Evolutionary conservation across 805 yeast species (phyloP).

Genomic region (Yamadazyma endophytica): DNA sequence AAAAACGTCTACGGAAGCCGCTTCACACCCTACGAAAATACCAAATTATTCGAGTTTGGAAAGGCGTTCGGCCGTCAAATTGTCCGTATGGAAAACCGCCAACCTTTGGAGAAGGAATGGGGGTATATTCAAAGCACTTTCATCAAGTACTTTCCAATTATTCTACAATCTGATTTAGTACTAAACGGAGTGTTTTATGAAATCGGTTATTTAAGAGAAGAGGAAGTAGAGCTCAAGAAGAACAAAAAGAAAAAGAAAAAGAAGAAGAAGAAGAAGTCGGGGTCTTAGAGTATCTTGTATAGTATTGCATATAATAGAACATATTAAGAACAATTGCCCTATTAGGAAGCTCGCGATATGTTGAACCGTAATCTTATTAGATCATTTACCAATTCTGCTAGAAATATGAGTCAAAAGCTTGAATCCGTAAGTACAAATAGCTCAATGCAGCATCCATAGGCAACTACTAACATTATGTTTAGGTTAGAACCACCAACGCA

Average conservation of each 20-base stretch:
- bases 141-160: slow-evolving; percentile 18
- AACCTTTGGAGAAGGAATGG: not conserved
- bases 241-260: slow-evolving; percentile 25
- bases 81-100: not conserved
- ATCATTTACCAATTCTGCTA: slow-evolving; percentile 7
- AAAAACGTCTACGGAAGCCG: no score
- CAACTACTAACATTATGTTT: slow-evolving; percentile 10
- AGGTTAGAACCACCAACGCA: slow-evolving; percentile 69
- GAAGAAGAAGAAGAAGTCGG: slow-evolving; percentile 12
- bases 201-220: slow-evolving; percentile 15
- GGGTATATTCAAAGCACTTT: not conserved
- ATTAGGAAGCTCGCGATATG: slow-evolving; percentile 1
- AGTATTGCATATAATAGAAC: not conserved
- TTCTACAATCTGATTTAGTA: no score
- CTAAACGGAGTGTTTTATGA: no score
- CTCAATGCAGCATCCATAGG: slow-evolving; percentile 4
- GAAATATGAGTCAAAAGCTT: slow-evolving; percentile 11
- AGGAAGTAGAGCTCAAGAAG: slow-evolving; percentile 18
- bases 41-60: no score
- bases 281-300: not conserved
- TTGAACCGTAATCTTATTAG: slow-evolving; percentile 9
- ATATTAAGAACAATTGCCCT: no score
- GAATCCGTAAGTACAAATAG: slow-evolving; percentile 10
- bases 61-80: no score
- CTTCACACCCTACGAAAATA: no score